phyloP scores from a whole-genome alignment of 148 eudicot species.

The Heliosperma pusillum region DNA sequence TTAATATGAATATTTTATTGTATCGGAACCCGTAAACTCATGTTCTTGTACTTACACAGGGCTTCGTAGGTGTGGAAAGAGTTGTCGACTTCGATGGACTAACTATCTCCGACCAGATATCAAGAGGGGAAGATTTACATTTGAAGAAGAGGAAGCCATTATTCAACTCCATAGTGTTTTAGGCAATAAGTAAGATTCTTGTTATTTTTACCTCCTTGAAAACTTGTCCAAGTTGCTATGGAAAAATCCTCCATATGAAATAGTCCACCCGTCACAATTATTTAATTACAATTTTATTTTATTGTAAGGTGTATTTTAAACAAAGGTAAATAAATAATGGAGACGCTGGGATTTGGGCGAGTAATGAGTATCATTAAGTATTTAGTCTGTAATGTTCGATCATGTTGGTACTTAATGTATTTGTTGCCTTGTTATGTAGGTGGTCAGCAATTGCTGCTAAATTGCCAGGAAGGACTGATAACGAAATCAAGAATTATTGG shows the following conservation, averaged over 20 bases:
- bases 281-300: too few relatives aligned
- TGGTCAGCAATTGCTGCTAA: slow-evolving; percentile 96
- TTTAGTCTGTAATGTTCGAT: too few relatives aligned
- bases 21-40: not conserved
- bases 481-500: slow-evolving; percentile 95
- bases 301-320: too few relatives aligned
- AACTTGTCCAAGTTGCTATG: slow-evolving; percentile 7
- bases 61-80: slow-evolving; percentile 91
- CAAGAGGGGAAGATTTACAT: slow-evolving; percentile 79
- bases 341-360: too few relatives aligned
- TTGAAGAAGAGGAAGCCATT: slow-evolving; percentile 90
- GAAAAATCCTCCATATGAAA: not conserved
- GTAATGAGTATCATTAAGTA: not conserved
- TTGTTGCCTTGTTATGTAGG: slow-evolving; percentile 29
- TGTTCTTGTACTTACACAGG: slow-evolving; percentile 34
- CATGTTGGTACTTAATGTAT: too few relatives aligned
- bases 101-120: slow-evolving; percentile 93
- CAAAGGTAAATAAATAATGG: too few relatives aligned
- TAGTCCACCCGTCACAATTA: too few relatives aligned
- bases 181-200: slow-evolving; percentile 78
- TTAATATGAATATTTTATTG: not conserved
- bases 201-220: not conserved
- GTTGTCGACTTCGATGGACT: slow-evolving; percentile 93
- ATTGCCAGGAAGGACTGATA: slow-evolving; percentile 92
- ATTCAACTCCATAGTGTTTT: slow-evolving; percentile 84